Base-by-base conservation (phyloP, 768 basidiomycete species). In the Myochromella boudieri region DNA sequence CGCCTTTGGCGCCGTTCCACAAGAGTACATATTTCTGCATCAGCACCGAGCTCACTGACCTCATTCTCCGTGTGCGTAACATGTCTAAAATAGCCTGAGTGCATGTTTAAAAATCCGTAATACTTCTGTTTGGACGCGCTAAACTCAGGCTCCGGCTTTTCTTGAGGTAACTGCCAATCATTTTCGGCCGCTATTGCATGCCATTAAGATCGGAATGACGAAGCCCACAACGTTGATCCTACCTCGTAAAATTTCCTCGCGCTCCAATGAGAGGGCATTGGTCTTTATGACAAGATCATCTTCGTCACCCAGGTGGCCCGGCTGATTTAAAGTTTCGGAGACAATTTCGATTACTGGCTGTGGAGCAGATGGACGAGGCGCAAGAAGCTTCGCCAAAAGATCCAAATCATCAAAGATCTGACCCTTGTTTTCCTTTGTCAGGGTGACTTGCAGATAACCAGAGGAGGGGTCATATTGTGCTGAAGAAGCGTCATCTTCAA, bases 91-190 rank as follows among this genome's bases (percentile, higher is more conserved):
- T 88, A 91, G 6, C 87, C 87, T 2, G 78, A 78, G 60, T 92
- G 76, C 61, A 80, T 71, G 63, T 87, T 72, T 52, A 92, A 64
- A 64, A 94, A 92, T 4, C 91, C 91, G 53, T 94, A 94, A 8
- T 66, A 75, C 37, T 71, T 77, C 46, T 72, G 68, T 6, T 64
- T 39, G 9, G 72, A 71, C 1, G 72, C 61, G 31, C 74, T 68
- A 22, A 81, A 47, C 6, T 59, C 57, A 10, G 71, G 60, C 37
- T 72, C 69, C 20, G 83, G 73, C 12, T 84, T 55, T 17, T 74
- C 62, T 63, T 91, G 91, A 8, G 83, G 81, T 27, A 90, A 51
- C 55, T 82, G 82, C 91, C 91, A 93, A 58, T 87, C 85, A 53
- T 88, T 84, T 56, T 81, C 70, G 31, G 81, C 83, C 18, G 88